phyloP scores from a whole-genome alignment of 2,329 filamentous ascomycete genomes.

The Penicillium sp. region DNA sequence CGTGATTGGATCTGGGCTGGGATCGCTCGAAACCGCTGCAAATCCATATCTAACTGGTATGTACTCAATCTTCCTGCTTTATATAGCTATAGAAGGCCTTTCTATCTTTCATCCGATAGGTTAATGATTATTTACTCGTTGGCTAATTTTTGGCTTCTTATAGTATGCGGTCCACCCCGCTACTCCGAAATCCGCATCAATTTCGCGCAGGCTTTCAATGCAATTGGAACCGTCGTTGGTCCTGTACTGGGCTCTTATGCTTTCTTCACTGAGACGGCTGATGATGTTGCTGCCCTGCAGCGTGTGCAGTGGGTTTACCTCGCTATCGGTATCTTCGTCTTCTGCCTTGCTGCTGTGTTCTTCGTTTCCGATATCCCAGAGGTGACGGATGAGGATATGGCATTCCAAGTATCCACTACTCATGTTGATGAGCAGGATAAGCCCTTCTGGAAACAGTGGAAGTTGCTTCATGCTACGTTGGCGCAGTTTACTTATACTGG shows the following conservation, averaged over 20 bases:
- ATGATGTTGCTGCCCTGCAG: slow-evolving; percentile 58
- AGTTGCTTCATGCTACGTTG: slow-evolving; percentile 72
- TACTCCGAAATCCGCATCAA: slow-evolving; percentile 77
- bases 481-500: slow-evolving; percentile 82
- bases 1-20: slow-evolving; percentile 71
- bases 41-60: slow-evolving; percentile 70
- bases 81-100: too few relatives aligned
- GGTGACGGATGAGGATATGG: slow-evolving; percentile 71
- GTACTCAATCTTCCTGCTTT: not conserved
- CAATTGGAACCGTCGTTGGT: slow-evolving; percentile 71
- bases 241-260: slow-evolving; percentile 72
- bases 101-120: too few relatives aligned
- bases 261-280: slow-evolving; percentile 67
- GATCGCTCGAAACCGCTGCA: slow-evolving; percentile 73
- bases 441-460: slow-evolving; percentile 69
- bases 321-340: slow-evolving; percentile 73
- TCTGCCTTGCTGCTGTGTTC: slow-evolving; percentile 65
- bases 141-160: slow-evolving; percentile 16
- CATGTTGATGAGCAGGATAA: slow-evolving; percentile 57
- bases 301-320: slow-evolving; percentile 80
- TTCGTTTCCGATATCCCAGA: slow-evolving; percentile 69
- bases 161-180: slow-evolving; percentile 70
- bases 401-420: slow-evolving; percentile 58
- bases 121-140: not conserved
- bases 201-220: slow-evolving; percentile 75